These are phyloP conservation scores for Trichosporon ovoides DNA, from an alignment of 1,284 basidiomycete genomes.

Conservation along the genomic window DNA sequence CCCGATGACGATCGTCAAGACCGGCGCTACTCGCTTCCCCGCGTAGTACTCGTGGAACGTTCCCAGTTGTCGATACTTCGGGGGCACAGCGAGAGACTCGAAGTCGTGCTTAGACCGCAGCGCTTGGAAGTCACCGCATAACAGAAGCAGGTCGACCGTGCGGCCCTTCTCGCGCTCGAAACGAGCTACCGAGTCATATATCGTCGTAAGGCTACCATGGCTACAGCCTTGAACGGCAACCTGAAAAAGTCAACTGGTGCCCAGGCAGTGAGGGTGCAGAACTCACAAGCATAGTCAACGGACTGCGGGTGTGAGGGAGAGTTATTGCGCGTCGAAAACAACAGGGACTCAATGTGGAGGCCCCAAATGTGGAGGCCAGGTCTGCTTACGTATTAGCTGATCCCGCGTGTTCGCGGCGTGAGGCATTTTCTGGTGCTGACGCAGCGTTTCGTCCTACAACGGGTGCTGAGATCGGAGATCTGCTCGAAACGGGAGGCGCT, in stretches of 20 bases:
- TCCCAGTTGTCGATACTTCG: constrained; percentile 79
- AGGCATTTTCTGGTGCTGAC: too few species aligned
- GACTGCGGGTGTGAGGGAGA: neutral
- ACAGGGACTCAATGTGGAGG: neutral
- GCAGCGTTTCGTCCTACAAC: too few species aligned
- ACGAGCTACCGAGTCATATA: constrained; percentile 69
- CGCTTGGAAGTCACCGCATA: constrained; percentile 85
- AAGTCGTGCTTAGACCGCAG: constrained; percentile 81
- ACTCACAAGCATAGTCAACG: neutral
- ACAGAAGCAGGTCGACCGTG: constrained; percentile 75
- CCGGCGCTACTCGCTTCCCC: constrained; percentile 70
- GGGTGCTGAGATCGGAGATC: too few species aligned
- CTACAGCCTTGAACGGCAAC: constrained; percentile 93
- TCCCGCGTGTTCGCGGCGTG: too few species aligned
- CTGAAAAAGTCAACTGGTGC: constrained; percentile 47
- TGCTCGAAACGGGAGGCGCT: too few species aligned
- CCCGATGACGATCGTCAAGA: constrained; percentile 90
- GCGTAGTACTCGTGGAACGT: constrained; percentile 89
- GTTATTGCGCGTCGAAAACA: neutral
- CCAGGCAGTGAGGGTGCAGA: neutral
- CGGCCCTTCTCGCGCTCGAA: constrained; percentile 61
- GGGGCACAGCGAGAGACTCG: constrained; percentile 81
- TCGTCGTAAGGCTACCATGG: constrained; percentile 80
- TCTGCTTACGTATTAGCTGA: neutral
- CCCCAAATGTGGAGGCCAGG: neutral